Evolutionary conservation across 345 rosid genomes (phyloP).

Genomic region (Carallia pectinifolia): DNA sequence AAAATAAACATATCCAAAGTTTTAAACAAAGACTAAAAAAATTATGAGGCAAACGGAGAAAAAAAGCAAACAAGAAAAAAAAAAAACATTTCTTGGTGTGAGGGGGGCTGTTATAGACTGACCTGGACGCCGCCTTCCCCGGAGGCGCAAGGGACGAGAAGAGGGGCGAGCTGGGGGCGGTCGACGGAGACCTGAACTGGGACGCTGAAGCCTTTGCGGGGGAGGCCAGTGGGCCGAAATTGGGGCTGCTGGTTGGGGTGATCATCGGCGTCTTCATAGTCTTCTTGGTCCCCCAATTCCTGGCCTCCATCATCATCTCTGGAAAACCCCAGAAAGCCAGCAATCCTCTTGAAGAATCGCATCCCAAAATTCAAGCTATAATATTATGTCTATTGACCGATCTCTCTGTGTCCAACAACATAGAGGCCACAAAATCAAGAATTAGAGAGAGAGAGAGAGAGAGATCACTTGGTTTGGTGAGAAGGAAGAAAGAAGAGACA

Average conservation of each 20-base stretch:
- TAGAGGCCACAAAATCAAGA: background rate
- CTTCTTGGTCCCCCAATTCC: constrained; percentile 44
- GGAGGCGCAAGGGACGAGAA: constrained; percentile 60
- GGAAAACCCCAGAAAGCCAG: constrained; percentile 73
- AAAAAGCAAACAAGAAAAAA: background rate
- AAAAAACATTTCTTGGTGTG: background rate
- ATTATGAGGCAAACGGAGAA: background rate
- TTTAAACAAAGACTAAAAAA: background rate
- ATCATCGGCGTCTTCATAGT: constrained; percentile 20
- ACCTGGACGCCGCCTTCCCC: constrained; percentile 97
- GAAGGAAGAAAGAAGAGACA: no score
- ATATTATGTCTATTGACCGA: no score
- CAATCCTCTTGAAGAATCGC: constrained; percentile 78
- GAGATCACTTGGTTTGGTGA: background rate
- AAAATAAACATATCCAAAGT: background rate
- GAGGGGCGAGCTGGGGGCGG: constrained; percentile 59
- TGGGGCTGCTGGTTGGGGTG: constrained; percentile 13
- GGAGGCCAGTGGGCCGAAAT: constrained; percentile 61
- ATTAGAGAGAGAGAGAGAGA: background rate
- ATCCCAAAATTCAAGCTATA: constrained; percentile 23
- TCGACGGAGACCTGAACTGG: constrained; percentile 78
- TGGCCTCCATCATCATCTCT: constrained; percentile 50
- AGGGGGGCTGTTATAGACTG: constrained; percentile 1
- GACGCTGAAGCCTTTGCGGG: constrained; percentile 76
- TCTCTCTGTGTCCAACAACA: no score